Evolutionary conservation across 768 basidiomycete species (phyloP).

Genomic region (Leccinum obscurum): DNA sequence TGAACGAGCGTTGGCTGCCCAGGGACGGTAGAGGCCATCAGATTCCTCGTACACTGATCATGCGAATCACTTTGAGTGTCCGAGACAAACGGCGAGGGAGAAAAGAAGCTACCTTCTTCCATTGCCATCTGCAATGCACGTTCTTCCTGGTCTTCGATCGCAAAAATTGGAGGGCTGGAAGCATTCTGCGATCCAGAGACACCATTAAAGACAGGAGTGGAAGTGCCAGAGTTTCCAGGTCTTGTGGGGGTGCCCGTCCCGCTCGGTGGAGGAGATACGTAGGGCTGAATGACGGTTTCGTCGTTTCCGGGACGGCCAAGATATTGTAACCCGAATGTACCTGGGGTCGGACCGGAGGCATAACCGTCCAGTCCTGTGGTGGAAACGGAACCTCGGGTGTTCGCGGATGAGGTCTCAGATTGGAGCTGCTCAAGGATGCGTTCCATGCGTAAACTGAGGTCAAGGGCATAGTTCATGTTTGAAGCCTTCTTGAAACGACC

Average conservation of each 20-base stretch:
- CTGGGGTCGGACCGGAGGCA: conserved; percentile 31
- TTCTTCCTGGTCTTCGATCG: conserved; percentile 46
- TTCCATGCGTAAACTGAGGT: conserved; percentile 40
- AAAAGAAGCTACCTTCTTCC: conserved; percentile 44
- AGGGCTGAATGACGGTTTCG: conserved; percentile 33
- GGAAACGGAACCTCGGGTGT: conserved; percentile 25
- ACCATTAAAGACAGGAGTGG: conserved; percentile 9
- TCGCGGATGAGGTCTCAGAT: conserved; percentile 25
- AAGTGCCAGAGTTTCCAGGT: conserved; percentile 27
- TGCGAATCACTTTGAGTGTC: conserved; percentile 41
- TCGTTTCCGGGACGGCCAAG: conserved; percentile 67
- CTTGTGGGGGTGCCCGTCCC: conserved; percentile 29
- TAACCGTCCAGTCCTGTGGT: conserved; percentile 24
- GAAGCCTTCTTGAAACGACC: conserved; percentile 94
- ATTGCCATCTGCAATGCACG: conserved; percentile 50
- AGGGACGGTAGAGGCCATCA: conserved; percentile 60
- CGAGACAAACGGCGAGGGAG: conserved; percentile 33
- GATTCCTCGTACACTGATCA: conserved; percentile 49
- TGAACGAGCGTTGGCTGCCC: conserved; percentile 74
- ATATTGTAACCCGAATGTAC: conserved; percentile 63
- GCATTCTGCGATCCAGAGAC: conserved; percentile 8
- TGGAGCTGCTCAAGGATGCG: conserved; percentile 33
- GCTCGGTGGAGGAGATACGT: conserved; percentile 8
- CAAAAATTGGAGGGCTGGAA: conserved; percentile 14
- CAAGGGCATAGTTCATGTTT: conserved; percentile 84